Base-by-base conservation (phyloP, 2,329 filamentous ascomycete genomes). In the Microcyclospora pomicola region DNA sequence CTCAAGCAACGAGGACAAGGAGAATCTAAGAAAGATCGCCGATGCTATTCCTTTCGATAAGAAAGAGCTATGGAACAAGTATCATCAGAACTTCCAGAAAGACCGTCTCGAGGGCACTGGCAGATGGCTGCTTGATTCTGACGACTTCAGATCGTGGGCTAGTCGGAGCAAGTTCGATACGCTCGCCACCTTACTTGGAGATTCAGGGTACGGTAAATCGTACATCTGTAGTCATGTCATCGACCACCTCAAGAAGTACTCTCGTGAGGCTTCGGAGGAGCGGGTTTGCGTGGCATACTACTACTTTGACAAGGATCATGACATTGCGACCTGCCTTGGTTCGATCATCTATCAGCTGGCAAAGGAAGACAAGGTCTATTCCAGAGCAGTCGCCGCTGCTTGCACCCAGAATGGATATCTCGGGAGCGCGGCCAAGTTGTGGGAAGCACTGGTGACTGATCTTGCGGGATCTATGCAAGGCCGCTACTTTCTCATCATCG, bases 221-320 rank as follows among this genome's bases (percentile, higher is more conserved):
- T 38, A 38, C 15, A 12, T 38, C 11, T 38, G 29, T 15, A 38
- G 36, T 27, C 29, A 34, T n/a, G 36, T 34, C 15, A 33, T 38
- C 12, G 31, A 33, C 24, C 15, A 34, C 24, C 9, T 38, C 9
- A 27, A 15, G 36, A 31, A 15, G 5, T 38, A 33, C 15, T 33
- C 36, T 14, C n/a, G 27, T 6, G 13, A 31, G 7, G 36, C 29
- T 6, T 24, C 36, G 6, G 19, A 38, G n/a, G 29, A 38, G 15
- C 29, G 28, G 7, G 19, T 34, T 10, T 27, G 24, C 24, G 36
- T 38, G 29, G 30, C 31, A 12, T 38, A 38, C 24, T 38, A 38
- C 36, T 38, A 31, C 31, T 38, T 13, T 27, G 36, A 38, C 6
- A 38, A 38, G 30, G 36, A 27, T n/a, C 15, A 15, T 29, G 33